These are phyloP conservation scores for Fusarium sp. DNA, from an alignment of 2,329 filamentous ascomycete genomes.

Conservation along the genomic window DNA sequence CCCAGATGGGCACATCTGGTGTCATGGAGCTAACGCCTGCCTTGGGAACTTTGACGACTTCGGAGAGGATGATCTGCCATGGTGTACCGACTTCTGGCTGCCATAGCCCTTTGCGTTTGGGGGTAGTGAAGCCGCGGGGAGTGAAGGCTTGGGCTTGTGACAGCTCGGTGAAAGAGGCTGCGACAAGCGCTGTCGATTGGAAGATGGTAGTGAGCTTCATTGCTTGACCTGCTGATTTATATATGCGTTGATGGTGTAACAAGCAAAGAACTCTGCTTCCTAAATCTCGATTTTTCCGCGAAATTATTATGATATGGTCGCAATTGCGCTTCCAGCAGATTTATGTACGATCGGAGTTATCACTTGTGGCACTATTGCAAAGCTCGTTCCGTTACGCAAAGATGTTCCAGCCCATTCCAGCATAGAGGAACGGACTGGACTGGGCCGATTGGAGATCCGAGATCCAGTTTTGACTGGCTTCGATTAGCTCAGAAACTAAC, in stretches of 20 bases:
- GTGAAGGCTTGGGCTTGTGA: accelerated
- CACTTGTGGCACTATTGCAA: not conserved
- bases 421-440: not conserved
- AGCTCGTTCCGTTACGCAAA: not conserved
- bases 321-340: not conserved
- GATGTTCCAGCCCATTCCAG: not conserved
- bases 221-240: too few species aligned
- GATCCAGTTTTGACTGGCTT: not conserved
- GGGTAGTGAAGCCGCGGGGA: not conserved
- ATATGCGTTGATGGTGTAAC: too few species aligned
- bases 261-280: too few species aligned
- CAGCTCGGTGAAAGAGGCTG: not conserved
- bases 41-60: conserved; percentile 49
- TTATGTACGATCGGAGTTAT: not conserved
- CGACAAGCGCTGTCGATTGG: not conserved
- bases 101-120: conserved; percentile 48
- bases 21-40: conserved; percentile 38
- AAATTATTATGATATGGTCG: too few species aligned
- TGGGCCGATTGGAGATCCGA: not conserved
- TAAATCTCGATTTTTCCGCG: too few species aligned
- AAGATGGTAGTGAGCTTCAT: not conserved
- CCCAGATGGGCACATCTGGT: conserved; percentile 58
- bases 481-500: accelerated
- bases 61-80: conserved; percentile 68
- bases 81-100: conserved; percentile 57